These are phyloP conservation scores for Nicotiana tabacum DNA, from an alignment of 257 asterid species.

Conservation along the genomic window DNA sequence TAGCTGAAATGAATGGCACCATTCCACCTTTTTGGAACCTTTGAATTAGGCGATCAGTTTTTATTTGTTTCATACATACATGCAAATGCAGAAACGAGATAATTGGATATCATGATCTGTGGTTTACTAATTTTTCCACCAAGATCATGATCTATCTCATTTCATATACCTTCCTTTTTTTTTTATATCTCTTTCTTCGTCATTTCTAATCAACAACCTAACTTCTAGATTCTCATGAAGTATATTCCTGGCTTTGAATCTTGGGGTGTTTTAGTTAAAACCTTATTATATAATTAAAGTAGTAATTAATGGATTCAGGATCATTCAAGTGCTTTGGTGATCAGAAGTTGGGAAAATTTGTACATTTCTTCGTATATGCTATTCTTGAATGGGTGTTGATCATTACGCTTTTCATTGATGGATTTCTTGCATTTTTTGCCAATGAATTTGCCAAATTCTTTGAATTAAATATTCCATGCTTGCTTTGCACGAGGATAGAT, in stretches of 20 bases:
- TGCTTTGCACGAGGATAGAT: conserved; percentile 84
- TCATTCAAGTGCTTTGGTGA: conserved; percentile 40
- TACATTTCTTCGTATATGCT: conserved; percentile 57
- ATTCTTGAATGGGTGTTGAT: conserved; percentile 74
- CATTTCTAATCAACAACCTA: too few species aligned
- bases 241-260: conserved; percentile 12
- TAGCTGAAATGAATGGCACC: neutral
- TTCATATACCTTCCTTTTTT: neutral
- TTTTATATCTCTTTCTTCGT: too few species aligned
- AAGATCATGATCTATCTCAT: conserved; percentile 59
- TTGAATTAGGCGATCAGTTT: neutral
- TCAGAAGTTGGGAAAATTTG: conserved; percentile 48
- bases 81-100: conserved; percentile 8
- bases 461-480: conserved; percentile 63
- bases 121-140: conserved; percentile 25
- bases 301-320: neutral
- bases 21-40: conserved; percentile 4
- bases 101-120: conserved; percentile 55
- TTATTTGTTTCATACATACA: neutral
- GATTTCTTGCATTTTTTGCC: conserved; percentile 52
- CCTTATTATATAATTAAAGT: neutral
- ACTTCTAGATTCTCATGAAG: neutral
- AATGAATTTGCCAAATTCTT: conserved; percentile 65
- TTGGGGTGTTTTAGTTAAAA: neutral
- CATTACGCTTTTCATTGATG: conserved; percentile 62